phyloP scores from a whole-genome alignment of 2,329 filamentous ascomycete species.

The Rosellinia necatrix region DNA sequence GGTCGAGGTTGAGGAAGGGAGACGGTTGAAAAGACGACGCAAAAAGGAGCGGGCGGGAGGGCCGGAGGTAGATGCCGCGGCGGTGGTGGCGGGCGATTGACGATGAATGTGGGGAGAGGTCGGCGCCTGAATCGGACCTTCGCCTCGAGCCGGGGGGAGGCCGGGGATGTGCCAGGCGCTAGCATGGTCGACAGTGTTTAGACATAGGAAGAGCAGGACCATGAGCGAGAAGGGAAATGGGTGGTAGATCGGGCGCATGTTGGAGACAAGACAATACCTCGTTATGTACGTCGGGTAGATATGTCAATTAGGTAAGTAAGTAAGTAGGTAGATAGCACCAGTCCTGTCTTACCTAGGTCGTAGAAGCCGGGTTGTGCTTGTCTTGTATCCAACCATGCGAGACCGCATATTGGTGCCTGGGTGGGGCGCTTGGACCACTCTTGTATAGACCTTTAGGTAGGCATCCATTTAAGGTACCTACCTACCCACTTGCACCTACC shows the following conservation, averaged over 20 bases:
- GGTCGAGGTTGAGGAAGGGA: constrained; percentile 27
- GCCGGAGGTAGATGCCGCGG: constrained; percentile 10
- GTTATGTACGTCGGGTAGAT: too few species aligned
- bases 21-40: constrained; percentile 32
- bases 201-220: constrained; percentile 15
- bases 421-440: too few species aligned
- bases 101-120: background rate
- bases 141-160: constrained; percentile 16
- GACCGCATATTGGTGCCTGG: too few species aligned
- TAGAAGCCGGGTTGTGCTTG: too few species aligned
- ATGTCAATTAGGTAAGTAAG: background rate
- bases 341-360: too few species aligned
- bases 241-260: constrained; percentile 18
- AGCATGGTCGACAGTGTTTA: constrained; percentile 1
- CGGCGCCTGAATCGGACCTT: background rate
- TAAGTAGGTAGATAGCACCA: background rate
- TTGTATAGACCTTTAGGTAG: too few species aligned
- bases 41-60: constrained; percentile 34
- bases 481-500: too few species aligned
- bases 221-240: constrained; percentile 4
- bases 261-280: too few species aligned
- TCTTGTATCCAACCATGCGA: too few species aligned
- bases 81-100: background rate
- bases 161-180: constrained; percentile 24
- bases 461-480: too few species aligned